Evolutionary conservation across 2,329 filamentous ascomycete genomes (phyloP).

Genomic region (Graphilbum fragrans): DNA sequence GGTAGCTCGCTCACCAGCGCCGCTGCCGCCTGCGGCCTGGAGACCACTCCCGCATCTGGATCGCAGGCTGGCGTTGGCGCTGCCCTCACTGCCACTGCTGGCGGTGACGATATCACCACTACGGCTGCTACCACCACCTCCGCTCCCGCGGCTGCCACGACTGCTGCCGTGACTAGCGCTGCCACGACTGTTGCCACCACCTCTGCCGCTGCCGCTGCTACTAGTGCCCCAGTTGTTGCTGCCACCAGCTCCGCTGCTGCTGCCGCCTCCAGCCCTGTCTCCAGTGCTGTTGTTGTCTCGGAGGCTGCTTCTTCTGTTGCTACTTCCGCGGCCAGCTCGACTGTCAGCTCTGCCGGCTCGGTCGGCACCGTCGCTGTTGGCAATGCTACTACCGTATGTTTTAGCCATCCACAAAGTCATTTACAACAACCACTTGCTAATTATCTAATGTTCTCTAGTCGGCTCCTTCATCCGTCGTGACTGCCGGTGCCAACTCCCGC

Average conservation of each 20-base stretch:
- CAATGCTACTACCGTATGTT: no score
- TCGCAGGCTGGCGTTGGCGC: constrained; percentile 10
- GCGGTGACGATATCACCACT: constrained; percentile 2
- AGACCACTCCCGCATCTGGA: constrained; percentile 12
- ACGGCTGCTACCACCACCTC: constrained; percentile 1
- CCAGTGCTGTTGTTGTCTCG: background rate
- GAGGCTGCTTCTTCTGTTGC: background rate
- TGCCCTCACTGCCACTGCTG: constrained; percentile 6
- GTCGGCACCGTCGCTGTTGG: no score
- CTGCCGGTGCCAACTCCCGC: constrained; percentile 7
- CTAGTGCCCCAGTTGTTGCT: background rate
- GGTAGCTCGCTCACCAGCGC: constrained; percentile 17
- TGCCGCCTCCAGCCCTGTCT: no score
- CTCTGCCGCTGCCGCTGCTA: background rate
- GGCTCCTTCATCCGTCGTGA: constrained; percentile 4
- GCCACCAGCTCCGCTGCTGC: background rate
- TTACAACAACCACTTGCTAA: no score
- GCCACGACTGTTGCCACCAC: background rate
- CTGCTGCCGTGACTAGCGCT: constrained; percentile 1
- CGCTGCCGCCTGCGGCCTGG: constrained; percentile 17
- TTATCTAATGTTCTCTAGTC: no score
- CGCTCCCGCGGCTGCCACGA: constrained; percentile 3
- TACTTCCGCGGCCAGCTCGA: background rate
- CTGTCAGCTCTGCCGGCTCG: no score
- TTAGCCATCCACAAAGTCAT: no score